Evolutionary conservation across 768 basidiomycete species (phyloP).

Genomic region (Suillus tomentosus): DNA sequence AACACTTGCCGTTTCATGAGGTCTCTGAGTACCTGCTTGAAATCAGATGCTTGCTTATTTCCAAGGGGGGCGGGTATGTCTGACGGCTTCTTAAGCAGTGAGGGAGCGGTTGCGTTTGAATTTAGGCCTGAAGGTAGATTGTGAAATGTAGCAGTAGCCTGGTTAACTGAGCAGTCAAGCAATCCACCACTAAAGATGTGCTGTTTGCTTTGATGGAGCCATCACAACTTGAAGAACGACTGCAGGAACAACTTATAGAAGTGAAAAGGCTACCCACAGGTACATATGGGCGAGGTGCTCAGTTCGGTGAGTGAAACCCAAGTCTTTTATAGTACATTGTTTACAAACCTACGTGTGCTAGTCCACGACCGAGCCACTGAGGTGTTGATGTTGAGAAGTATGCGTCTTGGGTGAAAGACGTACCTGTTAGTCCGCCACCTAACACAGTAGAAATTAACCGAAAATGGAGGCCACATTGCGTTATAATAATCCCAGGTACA

Average conservation of each 20-base stretch:
- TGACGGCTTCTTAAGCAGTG: background rate
- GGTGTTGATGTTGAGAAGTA: background rate
- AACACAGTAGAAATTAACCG: background rate
- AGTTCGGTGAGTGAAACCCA: background rate
- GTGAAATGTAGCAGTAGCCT: background rate
- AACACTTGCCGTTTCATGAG: conserved; percentile 21
- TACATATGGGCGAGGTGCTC: background rate
- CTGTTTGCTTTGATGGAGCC: background rate
- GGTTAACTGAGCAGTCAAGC: background rate
- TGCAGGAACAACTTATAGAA: background rate
- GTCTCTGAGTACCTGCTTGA: conserved; percentile 27
- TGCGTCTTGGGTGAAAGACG: background rate
- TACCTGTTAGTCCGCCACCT: background rate
- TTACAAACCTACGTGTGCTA: background rate
- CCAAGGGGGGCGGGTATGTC: background rate
- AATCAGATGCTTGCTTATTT: conserved; percentile 24
- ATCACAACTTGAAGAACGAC: background rate
- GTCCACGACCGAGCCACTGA: background rate
- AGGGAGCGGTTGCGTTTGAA: background rate
- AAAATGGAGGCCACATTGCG: background rate
- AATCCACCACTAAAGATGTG: background rate
- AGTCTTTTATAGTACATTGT: background rate
- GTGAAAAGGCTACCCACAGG: background rate
- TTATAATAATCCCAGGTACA: background rate
- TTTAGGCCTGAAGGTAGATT: background rate